A percentile compares a stretch with the other conserved stretches of the same genome.
Evolutionary conservation across 1,284 basidiomycete genomes (phyloP).

Genomic region (Caloboletus inedulis): DNA sequence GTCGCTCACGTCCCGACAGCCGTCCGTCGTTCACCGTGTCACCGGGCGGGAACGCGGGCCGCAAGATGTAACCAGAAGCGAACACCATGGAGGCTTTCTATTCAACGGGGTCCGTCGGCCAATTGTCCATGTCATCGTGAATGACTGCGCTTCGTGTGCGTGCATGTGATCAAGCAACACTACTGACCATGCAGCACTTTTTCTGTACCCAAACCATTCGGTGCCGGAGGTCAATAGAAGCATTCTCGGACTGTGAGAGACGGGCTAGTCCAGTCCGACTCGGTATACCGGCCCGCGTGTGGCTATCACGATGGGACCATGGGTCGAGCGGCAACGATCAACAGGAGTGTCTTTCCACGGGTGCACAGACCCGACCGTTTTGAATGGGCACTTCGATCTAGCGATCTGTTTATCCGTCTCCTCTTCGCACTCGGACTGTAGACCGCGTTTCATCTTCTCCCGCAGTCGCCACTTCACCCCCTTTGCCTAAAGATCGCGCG

Average conservation of each 20-base stretch:
- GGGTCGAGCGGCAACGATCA: slow-evolving; percentile 1
- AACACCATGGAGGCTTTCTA: not conserved
- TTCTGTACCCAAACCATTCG: no score
- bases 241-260: no score
- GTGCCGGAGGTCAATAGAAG: no score
- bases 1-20: not conserved
- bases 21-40: no score
- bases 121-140: no score
- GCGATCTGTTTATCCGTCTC: not conserved
- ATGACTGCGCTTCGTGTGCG: no score
- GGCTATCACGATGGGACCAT: not conserved
- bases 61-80: not conserved
- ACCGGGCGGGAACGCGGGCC: not conserved
- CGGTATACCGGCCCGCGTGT: not conserved
- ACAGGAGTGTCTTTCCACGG: no score
- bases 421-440: not conserved
- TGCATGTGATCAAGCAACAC: no score
- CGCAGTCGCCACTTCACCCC: not conserved
- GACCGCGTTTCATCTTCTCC: not conserved
- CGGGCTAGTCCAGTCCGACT: not conserved
- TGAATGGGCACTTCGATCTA: not conserved
- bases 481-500: not conserved
- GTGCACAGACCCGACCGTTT: no score
- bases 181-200: no score
- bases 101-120: no score